phyloP scores from a whole-genome alignment of 495 filamentous ascomycete genomes.

The Podospora pseudocomata region DNA sequence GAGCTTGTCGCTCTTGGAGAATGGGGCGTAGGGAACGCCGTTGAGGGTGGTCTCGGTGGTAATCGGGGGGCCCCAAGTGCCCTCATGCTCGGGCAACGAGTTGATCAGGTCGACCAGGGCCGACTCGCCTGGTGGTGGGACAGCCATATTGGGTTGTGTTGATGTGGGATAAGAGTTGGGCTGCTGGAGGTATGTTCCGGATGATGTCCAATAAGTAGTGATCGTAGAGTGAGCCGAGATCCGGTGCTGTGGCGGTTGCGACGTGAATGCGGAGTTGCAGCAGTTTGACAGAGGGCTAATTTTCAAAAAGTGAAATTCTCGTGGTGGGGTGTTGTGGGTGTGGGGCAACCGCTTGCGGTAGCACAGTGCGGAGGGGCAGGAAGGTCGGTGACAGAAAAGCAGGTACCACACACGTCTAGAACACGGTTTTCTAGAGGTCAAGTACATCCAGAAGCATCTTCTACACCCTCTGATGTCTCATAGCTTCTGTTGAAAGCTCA shows the following conservation, averaged over 20 bases:
- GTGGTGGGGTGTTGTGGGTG: conserved; percentile 13
- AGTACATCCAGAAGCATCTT: no score
- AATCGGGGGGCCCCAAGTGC: conserved; percentile 83
- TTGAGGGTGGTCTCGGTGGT: conserved; percentile 80
- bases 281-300: conserved; percentile 1
- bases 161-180: background rate
- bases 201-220: background rate
- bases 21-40: conserved; percentile 94
- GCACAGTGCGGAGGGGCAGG: background rate
- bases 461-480: no score
- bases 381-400: no score
- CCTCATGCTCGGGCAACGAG: conserved; percentile 52
- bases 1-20: conserved; percentile 97
- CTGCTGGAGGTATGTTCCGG: background rate
- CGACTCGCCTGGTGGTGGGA: conserved; percentile 24
- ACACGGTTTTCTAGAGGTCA: no score
- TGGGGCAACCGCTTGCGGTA: conserved; percentile 6
- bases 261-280: background rate
- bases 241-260: background rate
- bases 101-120: conserved; percentile 55
- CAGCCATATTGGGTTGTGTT: conserved; percentile 26
- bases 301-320: conserved; percentile 12
- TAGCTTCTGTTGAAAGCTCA: no score
- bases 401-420: no score
- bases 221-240: background rate